Conservation (phyloP, 164 flowering plant genomes). For the Akebia trifoliata region DNA sequence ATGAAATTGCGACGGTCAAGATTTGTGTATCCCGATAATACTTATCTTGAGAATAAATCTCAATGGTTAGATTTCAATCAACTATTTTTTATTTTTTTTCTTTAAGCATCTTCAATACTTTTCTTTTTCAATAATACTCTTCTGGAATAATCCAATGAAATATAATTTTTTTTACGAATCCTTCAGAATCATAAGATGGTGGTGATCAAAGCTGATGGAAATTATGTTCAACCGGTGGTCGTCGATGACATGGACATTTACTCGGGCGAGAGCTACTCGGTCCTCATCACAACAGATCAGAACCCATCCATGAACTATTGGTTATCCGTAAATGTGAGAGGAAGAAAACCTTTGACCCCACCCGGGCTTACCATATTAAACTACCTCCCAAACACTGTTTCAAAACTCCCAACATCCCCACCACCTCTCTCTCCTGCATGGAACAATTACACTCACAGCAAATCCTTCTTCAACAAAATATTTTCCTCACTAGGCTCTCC, state of each 20-base stretch:
- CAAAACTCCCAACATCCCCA: slow-evolving; percentile 41
- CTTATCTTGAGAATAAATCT: too few relatives aligned
- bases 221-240: slow-evolving; percentile 62
- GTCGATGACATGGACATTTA: slow-evolving; percentile 64
- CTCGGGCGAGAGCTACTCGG: slow-evolving; percentile 92
- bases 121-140: too few relatives aligned
- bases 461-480: slow-evolving; percentile 43
- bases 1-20: too few relatives aligned
- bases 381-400: slow-evolving; percentile 48
- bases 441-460: slow-evolving; percentile 58
- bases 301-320: slow-evolving; percentile 66
- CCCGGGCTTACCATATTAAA: slow-evolving; percentile 68
- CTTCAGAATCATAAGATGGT: slow-evolving; percentile 72
- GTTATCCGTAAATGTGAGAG: slow-evolving; percentile 56
- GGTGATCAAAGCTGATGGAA: slow-evolving; percentile 94
- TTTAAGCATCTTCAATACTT: too few relatives aligned
- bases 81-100: too few relatives aligned
- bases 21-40: too few relatives aligned
- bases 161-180: background rate
- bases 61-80: too few relatives aligned
- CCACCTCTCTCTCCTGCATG: slow-evolving; percentile 69
- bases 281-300: slow-evolving; percentile 63
- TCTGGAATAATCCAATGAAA: too few relatives aligned
- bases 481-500: slow-evolving; percentile 42
- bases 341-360: slow-evolving; percentile 60